Evolutionary conservation across 1,139 yeast species (phyloP).

Genomic region (Magnusiomyces suaveolens): DNA sequence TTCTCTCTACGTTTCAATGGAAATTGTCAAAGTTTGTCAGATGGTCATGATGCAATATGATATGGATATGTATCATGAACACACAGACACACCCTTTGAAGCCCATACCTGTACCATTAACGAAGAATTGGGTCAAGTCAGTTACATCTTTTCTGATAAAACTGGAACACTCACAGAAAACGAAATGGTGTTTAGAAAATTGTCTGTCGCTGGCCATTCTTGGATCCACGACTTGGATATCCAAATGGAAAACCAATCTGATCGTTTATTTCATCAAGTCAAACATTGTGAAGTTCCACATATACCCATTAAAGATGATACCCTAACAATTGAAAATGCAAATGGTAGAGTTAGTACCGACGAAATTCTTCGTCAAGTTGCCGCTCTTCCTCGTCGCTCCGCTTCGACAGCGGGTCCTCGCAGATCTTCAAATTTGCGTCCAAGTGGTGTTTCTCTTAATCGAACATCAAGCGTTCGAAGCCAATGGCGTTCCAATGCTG

Average conservation of each 20-base stretch:
- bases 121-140: conserved; percentile 93
- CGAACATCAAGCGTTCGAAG: conserved; percentile 19
- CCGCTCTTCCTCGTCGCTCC: conserved; percentile 30
- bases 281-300: conserved; percentile 69
- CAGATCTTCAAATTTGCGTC: conserved; percentile 29
- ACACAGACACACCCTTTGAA: conserved; percentile 85
- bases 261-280: conserved; percentile 63
- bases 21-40: conserved; percentile 87
- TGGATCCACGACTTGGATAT: conserved; percentile 80
- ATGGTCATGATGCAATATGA: conserved; percentile 92
- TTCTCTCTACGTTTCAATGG: conserved; percentile 81
- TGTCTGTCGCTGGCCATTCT: conserved; percentile 86
- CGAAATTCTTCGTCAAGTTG: conserved; percentile 30
- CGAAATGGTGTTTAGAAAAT: conserved; percentile 92
- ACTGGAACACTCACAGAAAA: conserved; percentile 94
- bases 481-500: conserved; percentile 33
- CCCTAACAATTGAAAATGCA: not conserved
- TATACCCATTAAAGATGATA: conserved; percentile 31
- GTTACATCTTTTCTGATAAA: conserved; percentile 89
- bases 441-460: conserved; percentile 41
- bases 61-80: conserved; percentile 81
- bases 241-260: conserved; percentile 77
- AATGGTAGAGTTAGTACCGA: conserved; percentile 19
- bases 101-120: conserved; percentile 92
- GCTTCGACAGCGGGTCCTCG: conserved; percentile 12